phyloP scores from a whole-genome alignment of 257 asterid species.

The Solanum infundibuliforme region DNA sequence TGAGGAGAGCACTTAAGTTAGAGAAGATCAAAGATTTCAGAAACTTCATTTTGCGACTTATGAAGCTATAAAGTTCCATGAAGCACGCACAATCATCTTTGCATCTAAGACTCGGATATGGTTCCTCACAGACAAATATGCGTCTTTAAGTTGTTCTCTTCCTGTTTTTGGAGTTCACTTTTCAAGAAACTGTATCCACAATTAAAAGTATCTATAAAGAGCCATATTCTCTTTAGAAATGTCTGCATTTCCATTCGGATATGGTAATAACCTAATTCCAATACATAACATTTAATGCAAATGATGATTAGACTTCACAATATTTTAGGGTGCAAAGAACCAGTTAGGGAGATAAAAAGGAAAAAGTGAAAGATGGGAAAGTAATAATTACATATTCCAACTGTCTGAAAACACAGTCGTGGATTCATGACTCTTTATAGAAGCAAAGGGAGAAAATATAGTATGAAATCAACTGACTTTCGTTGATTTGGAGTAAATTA shows the following conservation, averaged over 20 bases:
- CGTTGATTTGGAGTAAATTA: not conserved
- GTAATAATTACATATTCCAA: not conserved
- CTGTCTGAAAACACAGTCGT: not conserved
- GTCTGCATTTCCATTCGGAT: not conserved
- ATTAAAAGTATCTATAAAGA: not conserved
- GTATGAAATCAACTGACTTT: not conserved
- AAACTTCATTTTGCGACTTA: not conserved
- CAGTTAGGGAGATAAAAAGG: not conserved
- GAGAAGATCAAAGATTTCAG: conserved; percentile 12
- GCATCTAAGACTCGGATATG: not conserved
- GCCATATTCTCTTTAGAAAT: not conserved
- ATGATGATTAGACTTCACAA: not conserved
- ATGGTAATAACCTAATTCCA: not conserved
- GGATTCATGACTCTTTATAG: not conserved
- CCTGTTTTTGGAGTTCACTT: not conserved
- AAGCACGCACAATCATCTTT: not conserved
- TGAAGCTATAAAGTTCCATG: not conserved
- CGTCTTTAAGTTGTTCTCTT: not conserved
- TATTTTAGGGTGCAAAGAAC: not conserved
- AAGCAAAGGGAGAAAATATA: not conserved
- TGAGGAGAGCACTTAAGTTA: conserved; percentile 6
- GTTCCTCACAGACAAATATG: not conserved
- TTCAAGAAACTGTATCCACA: not conserved
- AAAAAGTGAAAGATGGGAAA: not conserved
- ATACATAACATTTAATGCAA: not conserved